Base-by-base conservation (phyloP, 2,329 filamentous ascomycete species). In the Trichoderma citrinoviride region DNA sequence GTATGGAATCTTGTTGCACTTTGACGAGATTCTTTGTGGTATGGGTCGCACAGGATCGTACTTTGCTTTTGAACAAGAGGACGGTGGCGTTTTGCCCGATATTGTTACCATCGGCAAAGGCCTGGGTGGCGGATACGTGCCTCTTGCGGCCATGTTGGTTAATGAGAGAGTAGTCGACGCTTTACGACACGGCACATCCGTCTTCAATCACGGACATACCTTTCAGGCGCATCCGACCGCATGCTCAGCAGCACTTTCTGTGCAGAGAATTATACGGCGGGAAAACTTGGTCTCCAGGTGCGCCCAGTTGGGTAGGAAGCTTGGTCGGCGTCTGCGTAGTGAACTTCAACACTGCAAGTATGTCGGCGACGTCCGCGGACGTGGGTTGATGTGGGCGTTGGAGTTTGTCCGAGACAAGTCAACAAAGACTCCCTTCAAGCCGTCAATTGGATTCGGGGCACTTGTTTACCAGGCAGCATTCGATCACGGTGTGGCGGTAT, bases 11-110 rank as follows among this genome's bases (percentile, higher is more conserved):
- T 77, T 88, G 3, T 76, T 87, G 4, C 79, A 85, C 17, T 67
- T 85, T 0, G 84, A 86, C 63, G 82, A 86, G 72, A 82, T 92
- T 66, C 91, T 92, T 88, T 88, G 83, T 56, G 88, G 88, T 8
- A 85, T 85, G 75, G 87, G 87, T 3, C 81, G 87, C 2, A 83
- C 81, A 0, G 87, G 87, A 0, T 84, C 79, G 7, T 74, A 90
- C 68, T 83, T 90, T 74, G 85, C 86, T 0, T 90, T 84, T 82
- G 80, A 90, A 70, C 82, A 88, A 56, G 83, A 88, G 78, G 44
- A 47, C 15, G 79, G 41, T 17, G 27, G 17, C 7, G 69, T 81
- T 0, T 68, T 71, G 5, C 89, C 89, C 0, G 88, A 92, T 69
- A 81, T 92, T 2, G 83, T 88, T 71, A 85, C 85, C 0, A 77